Evolutionary conservation across 176 grass and related monocot genomes (phyloP), one percentile per base, ranked within the genome.

Genomic region (Cenchrus fungigraminus): DNA sequence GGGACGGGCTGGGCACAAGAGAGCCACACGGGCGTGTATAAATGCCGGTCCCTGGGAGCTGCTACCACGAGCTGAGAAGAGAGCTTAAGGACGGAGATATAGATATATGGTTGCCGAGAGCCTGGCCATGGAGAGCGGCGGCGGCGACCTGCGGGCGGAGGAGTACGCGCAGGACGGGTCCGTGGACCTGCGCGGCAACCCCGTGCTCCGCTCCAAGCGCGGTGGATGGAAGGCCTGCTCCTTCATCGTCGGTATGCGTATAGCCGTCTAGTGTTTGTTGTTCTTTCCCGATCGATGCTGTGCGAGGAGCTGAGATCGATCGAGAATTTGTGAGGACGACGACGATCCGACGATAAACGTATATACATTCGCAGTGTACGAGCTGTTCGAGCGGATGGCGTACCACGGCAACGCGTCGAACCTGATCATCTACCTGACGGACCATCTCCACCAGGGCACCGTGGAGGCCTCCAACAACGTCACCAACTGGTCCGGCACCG

Each of bases 371-470:
- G 75, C 82, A 95, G 93, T 88, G 79, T 98, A 98, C 77, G 96
- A 98, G 86, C 74, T 95, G 83, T 95, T 98, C 60, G 96, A 98
- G 84, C 91, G 96, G 83, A 98, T 95, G 93, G 87, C 93, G 11
- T 98, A 95, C 83, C 93, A 93, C 85, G 89, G 91, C 1, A 89
- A 95, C 70, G 61, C 91, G 78, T 89, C 91, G 1, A 95, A 98
- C 79, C 87, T 98, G 70, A 79, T 97, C 66, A 79, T 84, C 9
- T 97, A 97, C 83, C 71, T 94, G 83, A 92, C 90, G 63, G 75
- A 74, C 0, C 83, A 65, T 34, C 88, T 97, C 12, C 95, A 97
- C 79, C 88, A 94, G 68, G 95, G 95, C 61, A 97, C 85, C 4
- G 95, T 94, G 0, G 81, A 94, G 57, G 92, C 95, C 3, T 68